Percentiles rank a stretch among this genome's conserved stretches.
phyloP scores from a whole-genome alignment of 1,139 yeast genomes.

The Debaryomyces sp. region DNA sequence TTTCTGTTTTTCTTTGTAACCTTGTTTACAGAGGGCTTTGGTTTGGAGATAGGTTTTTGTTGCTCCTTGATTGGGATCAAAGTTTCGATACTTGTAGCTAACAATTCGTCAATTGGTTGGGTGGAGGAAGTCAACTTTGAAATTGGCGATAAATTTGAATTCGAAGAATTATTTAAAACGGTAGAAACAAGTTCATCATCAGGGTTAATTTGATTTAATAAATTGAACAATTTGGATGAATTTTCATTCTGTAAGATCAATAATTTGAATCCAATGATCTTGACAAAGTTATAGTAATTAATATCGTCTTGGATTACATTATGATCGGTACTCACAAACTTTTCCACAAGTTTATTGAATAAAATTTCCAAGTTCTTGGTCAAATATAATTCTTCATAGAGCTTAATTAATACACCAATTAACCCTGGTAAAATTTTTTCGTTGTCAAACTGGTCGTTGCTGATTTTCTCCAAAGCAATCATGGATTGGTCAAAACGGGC shows the following conservation, averaged over 20 bases:
- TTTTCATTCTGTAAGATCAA: conserved; percentile 30
- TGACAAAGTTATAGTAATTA: conserved; percentile 41
- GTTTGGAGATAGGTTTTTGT: conserved; percentile 11
- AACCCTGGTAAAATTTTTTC: conserved; percentile 40
- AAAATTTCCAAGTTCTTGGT: conserved; percentile 26
- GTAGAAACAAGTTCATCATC: conserved; percentile 38
- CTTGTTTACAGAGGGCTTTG: conserved; percentile 16
- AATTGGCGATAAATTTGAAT: conserved; percentile 31
- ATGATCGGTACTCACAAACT: conserved; percentile 21
- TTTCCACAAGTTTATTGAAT: conserved; percentile 26
- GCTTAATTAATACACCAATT: conserved; percentile 46
- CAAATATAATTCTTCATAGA: conserved; percentile 45
- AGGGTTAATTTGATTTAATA: conserved; percentile 27
- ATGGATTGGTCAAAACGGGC: conserved; percentile 50
- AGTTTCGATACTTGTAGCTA: conserved; percentile 27
- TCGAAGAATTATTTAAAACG: conserved; percentile 25
- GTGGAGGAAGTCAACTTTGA: conserved; percentile 31
- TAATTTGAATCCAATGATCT: conserved; percentile 51
- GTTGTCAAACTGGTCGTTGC: conserved; percentile 20
- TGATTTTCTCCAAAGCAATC: conserved; percentile 40
- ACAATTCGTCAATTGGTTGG: conserved; percentile 30
- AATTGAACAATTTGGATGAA: conserved; percentile 35
- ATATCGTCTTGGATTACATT: conserved; percentile 23
- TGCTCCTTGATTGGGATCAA: conserved; percentile 18
- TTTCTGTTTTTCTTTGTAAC: conserved; percentile 27